phyloP scores from a whole-genome alignment of 768 basidiomycete species.

The Stropharia rugosoannulata region DNA sequence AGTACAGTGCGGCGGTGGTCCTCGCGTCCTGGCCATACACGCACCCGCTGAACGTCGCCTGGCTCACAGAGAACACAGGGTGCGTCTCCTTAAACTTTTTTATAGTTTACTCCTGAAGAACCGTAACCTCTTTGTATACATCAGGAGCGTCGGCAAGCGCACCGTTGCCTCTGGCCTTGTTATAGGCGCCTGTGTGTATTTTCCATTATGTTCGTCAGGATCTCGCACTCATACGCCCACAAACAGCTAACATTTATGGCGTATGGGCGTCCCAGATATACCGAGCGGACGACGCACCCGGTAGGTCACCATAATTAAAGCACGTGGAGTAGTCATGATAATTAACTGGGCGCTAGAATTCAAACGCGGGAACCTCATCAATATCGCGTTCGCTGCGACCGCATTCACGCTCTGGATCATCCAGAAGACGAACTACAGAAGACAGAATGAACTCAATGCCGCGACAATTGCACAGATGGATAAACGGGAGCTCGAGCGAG shows the following conservation, averaged over 20 bases:
- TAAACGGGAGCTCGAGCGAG: slow-evolving; percentile 22
- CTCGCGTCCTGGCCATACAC: slow-evolving; percentile 38
- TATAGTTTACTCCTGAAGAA: too few relatives aligned
- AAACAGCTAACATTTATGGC: slow-evolving; percentile 26
- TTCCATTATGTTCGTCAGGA: background rate
- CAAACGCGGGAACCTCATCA: slow-evolving; percentile 33
- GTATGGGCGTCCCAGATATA: slow-evolving; percentile 37
- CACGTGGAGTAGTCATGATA: background rate
- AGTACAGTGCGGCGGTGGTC: slow-evolving; percentile 34
- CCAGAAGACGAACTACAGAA: slow-evolving; percentile 29
- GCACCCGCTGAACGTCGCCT: slow-evolving; percentile 37
- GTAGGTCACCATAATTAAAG: slow-evolving; percentile 12
- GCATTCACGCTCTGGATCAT: slow-evolving; percentile 32
- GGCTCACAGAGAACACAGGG: slow-evolving; percentile 41
- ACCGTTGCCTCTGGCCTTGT: slow-evolving; percentile 35
- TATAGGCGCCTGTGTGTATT: slow-evolving; percentile 29
- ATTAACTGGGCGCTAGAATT: slow-evolving; percentile 21
- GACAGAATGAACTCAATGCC: slow-evolving; percentile 25
- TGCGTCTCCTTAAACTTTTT: background rate
- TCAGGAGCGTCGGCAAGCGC: slow-evolving; percentile 30
- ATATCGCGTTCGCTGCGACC: slow-evolving; percentile 31
- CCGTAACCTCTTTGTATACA: background rate
- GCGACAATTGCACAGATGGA: slow-evolving; percentile 16
- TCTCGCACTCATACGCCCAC: background rate
- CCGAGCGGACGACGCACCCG: slow-evolving; percentile 34